Conservation (phyloP, 176 grass and related monocot species). For the Panicum miliaceum region DNA sequence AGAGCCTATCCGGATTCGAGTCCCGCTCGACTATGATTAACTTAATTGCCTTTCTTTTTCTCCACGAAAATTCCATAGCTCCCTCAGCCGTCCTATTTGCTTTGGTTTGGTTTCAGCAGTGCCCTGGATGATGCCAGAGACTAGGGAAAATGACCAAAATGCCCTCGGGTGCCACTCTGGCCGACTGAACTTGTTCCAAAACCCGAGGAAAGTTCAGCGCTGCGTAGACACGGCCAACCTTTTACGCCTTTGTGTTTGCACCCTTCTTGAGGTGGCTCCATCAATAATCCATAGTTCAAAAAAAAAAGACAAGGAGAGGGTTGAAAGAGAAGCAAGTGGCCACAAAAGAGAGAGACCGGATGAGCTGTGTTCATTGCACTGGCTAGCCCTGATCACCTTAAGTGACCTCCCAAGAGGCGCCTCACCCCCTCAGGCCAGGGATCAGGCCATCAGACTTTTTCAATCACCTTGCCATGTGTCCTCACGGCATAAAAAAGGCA, state of each 20-base stretch:
- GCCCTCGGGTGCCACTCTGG: background rate
- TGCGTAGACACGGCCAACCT: background rate
- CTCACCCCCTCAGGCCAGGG: slow-evolving; percentile 23
- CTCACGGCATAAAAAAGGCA: background rate
- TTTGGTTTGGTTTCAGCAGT: background rate
- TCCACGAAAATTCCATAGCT: background rate
- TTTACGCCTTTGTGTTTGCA: slow-evolving; percentile 26
- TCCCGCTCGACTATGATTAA: too few relatives aligned
- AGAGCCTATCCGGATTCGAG: too few relatives aligned
- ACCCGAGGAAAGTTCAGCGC: slow-evolving; percentile 9
- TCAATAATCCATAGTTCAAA: slow-evolving; percentile 7
- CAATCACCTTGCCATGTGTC: background rate
- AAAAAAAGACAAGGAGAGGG: background rate
- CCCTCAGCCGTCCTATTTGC: background rate
- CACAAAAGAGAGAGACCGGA: background rate
- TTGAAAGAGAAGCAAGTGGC: slow-evolving; percentile 10
- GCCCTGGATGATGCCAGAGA: background rate
- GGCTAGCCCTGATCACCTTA: background rate
- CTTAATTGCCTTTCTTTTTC: background rate
- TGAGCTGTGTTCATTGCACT: slow-evolving; percentile 31
- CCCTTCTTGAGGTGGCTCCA: slow-evolving; percentile 2
- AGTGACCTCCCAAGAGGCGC: slow-evolving; percentile 39
- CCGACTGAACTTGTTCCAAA: slow-evolving; percentile 21
- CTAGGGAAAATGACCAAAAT: background rate
- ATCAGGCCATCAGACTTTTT: background rate